phyloP scores from a whole-genome alignment of 1,139 yeast species.

The Torulaspora globosa region DNA sequence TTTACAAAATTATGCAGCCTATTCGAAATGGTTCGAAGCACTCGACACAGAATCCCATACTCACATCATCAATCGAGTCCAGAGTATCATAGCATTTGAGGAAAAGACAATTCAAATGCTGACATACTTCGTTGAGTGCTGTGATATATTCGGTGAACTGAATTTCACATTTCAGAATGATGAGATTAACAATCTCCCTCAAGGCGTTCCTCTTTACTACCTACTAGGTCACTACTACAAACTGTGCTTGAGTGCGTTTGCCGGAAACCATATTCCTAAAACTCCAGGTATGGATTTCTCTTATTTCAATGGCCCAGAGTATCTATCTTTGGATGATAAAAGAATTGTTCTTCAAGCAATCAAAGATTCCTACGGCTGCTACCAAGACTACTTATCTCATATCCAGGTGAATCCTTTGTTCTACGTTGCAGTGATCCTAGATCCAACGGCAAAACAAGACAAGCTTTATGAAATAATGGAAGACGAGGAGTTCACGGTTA shows the following conservation, averaged over 20 bases:
- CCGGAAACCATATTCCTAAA: not conserved
- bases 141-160: not conserved
- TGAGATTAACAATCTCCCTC: not conserved
- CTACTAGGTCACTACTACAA: not conserved
- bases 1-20: not conserved
- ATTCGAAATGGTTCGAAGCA: no score
- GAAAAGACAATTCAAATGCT: not conserved
- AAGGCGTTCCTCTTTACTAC: not conserved
- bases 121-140: not conserved
- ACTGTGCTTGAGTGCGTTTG: not conserved
- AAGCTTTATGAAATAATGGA: not conserved
- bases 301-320: not conserved
- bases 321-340: not conserved
- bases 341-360: not conserved
- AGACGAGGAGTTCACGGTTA: no score
- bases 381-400: not conserved
- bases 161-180: not conserved
- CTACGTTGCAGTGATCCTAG: constrained; percentile 8
- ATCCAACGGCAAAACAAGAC: constrained; percentile 7
- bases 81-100: not conserved
- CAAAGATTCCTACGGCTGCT: not conserved
- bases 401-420: constrained; percentile 4
- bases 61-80: no score
- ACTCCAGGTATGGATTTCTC: not conserved
- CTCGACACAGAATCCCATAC: no score